Evolutionary conservation across 495 filamentous ascomycete genomes (phyloP).

Genomic region (Terfezia boudieri): DNA sequence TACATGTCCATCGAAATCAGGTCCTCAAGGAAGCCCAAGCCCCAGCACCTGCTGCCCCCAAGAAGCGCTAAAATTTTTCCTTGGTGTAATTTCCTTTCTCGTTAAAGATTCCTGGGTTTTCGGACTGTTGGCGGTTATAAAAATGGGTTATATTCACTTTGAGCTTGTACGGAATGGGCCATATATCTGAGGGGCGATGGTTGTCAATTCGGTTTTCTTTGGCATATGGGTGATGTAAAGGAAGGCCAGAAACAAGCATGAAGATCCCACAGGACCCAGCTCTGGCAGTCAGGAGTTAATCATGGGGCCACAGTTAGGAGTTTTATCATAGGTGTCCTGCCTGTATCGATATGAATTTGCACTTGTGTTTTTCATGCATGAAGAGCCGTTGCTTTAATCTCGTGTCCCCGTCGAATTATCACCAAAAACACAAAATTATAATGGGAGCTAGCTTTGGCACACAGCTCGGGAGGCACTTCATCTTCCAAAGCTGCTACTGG

Average conservation of each 20-base stretch:
- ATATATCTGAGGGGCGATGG: background rate
- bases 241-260: constrained; percentile 3
- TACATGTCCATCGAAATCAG: constrained; percentile 2
- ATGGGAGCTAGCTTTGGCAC: too few relatives aligned
- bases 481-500: too few relatives aligned
- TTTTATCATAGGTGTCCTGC: too few relatives aligned
- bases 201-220: background rate
- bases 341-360: too few relatives aligned
- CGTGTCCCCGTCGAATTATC: too few relatives aligned
- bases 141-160: background rate
- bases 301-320: too few relatives aligned
- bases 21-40: constrained; percentile 35
- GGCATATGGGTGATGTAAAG: constrained; percentile 9
- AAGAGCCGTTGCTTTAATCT: too few relatives aligned
- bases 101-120: constrained; percentile 10
- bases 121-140: background rate
- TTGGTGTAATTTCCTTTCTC: constrained; percentile 4
- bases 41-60: constrained; percentile 30
- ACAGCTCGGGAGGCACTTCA: too few relatives aligned
- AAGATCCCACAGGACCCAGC: background rate
- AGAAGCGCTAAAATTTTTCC: constrained; percentile 30
- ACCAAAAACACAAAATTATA: too few relatives aligned
- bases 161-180: background rate
- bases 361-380: too few relatives aligned
- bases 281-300: too few relatives aligned